phyloP scores from a whole-genome alignment of 2,329 filamentous ascomycete species.

The Pyrenophora graminea region DNA sequence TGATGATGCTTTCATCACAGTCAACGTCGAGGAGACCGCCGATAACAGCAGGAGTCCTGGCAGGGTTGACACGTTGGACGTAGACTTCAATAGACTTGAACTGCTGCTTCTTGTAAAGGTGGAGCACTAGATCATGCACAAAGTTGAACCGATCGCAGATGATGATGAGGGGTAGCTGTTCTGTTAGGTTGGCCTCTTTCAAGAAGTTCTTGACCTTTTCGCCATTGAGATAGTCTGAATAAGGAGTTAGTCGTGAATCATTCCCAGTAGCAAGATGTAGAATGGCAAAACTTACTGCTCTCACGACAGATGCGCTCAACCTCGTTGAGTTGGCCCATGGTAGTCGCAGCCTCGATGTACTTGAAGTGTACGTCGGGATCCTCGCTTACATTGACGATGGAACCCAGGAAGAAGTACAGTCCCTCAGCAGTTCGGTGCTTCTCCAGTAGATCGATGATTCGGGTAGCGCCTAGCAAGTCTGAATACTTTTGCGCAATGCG shows the following conservation, averaged over 20 bases:
- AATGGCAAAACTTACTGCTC: conserved; percentile 56
- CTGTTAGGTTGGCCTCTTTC: conserved; percentile 89
- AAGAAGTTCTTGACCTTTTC: conserved; percentile 99
- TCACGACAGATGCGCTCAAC: conserved; percentile 97
- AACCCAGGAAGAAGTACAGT: conserved; percentile 96
- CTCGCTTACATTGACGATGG: conserved; percentile 95
- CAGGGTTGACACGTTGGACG: conserved; percentile 93
- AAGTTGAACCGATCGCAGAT: conserved; percentile 99
- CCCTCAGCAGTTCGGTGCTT: conserved; percentile 97
- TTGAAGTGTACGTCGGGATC: conserved; percentile 98
- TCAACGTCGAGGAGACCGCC: conserved; percentile 94
- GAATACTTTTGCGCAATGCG: conserved; percentile 98
- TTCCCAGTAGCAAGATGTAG: no score
- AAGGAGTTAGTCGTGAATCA: neutral
- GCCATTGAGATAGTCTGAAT: conserved; percentile 72
- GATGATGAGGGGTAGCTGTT: conserved; percentile 95
- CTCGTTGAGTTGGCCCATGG: conserved; percentile 90
- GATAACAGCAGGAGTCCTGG: conserved; percentile 87
- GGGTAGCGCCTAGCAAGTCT: conserved; percentile 84
- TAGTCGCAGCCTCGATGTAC: conserved; percentile 96
- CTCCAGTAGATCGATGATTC: conserved; percentile 90
- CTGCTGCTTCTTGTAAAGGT: conserved; percentile 98
- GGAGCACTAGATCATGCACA: conserved; percentile 93
- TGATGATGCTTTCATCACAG: conserved; percentile 95
- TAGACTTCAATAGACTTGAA: conserved; percentile 99